Evolutionary conservation across 2,329 filamentous ascomycete genomes (phyloP).

Genomic region (Cladosporium sp.): DNA sequence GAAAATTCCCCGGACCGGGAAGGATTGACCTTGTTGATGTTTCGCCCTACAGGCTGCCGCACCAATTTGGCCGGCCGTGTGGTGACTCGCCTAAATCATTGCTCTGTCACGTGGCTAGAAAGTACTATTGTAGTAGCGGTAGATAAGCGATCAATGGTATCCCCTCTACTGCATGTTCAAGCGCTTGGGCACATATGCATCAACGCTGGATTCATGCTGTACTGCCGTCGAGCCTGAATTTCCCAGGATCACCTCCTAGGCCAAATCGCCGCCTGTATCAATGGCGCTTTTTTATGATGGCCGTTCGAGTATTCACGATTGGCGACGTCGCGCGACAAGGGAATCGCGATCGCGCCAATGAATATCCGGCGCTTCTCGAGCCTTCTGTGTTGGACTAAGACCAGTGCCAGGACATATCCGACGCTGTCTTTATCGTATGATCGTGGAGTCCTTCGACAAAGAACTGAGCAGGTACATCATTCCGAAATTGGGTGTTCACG

Average conservation of each 20-base stretch:
- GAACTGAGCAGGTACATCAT: no score
- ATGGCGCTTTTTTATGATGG: not conserved
- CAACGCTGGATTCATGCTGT: not conserved
- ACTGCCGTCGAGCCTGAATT: not conserved
- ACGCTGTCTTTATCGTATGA: no score
- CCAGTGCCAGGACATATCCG: no score
- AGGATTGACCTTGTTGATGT: conserved; percentile 9
- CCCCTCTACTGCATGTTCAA: not conserved
- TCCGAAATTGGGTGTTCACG: no score
- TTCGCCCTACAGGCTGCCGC: conserved; percentile 1
- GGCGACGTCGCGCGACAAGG: not conserved
- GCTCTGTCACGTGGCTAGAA: no score
- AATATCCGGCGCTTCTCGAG: not conserved
- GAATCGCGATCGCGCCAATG: not conserved
- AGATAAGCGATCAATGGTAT: conserved; percentile 4
- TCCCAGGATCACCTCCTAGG: not conserved
- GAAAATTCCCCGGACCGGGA: conserved; percentile 12
- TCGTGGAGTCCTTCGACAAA: no score
- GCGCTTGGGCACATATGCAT: not conserved
- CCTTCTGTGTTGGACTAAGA: not conserved
- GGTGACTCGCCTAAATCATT: conserved; percentile 1
- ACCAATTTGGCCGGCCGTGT: conserved; percentile 5
- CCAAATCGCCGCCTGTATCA: not conserved
- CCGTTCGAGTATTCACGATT: not conserved
- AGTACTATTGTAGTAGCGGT: not conserved